Conservation (phyloP, 495 filamentous ascomycete species). For the Penicillium turbatum region DNA sequence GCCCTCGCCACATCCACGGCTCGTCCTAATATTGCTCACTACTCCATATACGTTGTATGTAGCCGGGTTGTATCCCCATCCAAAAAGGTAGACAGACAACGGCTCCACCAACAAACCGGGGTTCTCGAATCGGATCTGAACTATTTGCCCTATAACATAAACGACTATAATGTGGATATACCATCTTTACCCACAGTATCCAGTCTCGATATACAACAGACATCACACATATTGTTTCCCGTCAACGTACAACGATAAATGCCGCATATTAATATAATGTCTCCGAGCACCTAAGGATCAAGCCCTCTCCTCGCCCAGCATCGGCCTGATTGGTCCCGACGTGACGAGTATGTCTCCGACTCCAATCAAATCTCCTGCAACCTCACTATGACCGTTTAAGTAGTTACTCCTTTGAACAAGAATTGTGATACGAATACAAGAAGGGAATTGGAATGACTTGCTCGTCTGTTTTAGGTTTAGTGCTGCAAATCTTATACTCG, state of each 20-base stretch:
- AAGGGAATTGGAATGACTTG: too few species aligned
- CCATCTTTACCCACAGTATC: not conserved
- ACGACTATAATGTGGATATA: too few species aligned
- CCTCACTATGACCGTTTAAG: not conserved
- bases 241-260: too few species aligned
- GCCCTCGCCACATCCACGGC: not conserved
- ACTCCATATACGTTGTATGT: too few species aligned
- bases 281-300: too few species aligned
- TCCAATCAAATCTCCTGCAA: not conserved
- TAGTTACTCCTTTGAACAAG: not conserved
- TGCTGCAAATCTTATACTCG: not conserved
- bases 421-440: too few species aligned
- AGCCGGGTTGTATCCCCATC: not conserved
- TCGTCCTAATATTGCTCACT: not conserved
- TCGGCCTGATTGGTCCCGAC: not conserved
- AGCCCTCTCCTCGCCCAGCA: too few species aligned
- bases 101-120: not conserved
- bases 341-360: not conserved
- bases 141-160: too few species aligned
- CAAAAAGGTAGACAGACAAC: not conserved
- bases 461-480: too few species aligned
- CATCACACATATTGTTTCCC: too few species aligned
- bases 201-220: too few species aligned
- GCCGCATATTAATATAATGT: too few species aligned
- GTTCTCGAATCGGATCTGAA: not conserved